These are phyloP conservation scores for Aspergillus bertholletiae DNA, from an alignment of 495 filamentous ascomycete genomes.

Conservation along the genomic window DNA sequence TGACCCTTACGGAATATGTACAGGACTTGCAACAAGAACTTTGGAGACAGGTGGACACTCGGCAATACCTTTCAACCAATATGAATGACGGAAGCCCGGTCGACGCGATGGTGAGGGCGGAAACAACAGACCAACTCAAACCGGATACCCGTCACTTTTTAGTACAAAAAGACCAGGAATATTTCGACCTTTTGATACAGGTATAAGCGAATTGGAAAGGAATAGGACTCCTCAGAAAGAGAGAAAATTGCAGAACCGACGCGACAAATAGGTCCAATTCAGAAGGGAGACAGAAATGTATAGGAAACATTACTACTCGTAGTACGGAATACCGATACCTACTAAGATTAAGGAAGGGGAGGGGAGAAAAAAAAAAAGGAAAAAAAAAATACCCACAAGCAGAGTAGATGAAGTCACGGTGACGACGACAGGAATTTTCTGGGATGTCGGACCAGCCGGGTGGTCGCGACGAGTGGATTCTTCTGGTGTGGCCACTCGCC, in stretches of 20 bases:
- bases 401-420: conserved; percentile 31
- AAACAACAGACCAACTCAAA: conserved; percentile 5
- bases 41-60: conserved; percentile 21
- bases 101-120: conserved; percentile 1
- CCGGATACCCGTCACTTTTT: neutral
- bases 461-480: no score
- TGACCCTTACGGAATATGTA: conserved; percentile 6
- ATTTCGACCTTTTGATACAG: neutral
- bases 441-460: conserved; percentile 20
- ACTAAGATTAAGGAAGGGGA: neutral
- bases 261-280: neutral
- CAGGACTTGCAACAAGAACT: conserved; percentile 10
- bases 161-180: neutral
- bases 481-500: conserved; percentile 20
- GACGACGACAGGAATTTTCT: conserved; percentile 38
- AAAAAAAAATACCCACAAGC: neutral
- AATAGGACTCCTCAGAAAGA: neutral
- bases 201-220: neutral
- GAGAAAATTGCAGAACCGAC: neutral
- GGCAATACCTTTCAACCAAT: conserved; percentile 24
- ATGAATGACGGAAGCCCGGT: conserved; percentile 9
- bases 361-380: neutral
- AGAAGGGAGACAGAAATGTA: neutral
- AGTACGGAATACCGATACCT: neutral
- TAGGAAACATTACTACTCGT: no score